Percentiles rank a stretch among this genome's conserved stretches.
Conservation (phyloP, 1,284 basidiomycete species). For the Leccinum fallax region DNA sequence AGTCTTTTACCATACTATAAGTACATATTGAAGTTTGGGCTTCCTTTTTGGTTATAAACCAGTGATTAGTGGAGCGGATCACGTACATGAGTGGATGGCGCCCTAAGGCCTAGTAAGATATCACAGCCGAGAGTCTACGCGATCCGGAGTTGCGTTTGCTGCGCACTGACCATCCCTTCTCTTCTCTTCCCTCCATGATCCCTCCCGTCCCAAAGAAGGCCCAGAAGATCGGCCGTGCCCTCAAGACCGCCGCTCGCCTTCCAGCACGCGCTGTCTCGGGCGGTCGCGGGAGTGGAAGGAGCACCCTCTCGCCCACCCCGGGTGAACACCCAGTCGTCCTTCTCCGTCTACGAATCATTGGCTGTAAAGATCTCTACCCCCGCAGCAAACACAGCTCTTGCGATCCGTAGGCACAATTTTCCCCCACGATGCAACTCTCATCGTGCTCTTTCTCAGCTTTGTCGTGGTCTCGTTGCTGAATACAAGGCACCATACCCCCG, state of each 20-base stretch:
- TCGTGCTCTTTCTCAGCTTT: conserved; percentile 50
- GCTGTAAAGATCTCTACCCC: conserved; percentile 59
- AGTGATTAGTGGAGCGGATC: background rate
- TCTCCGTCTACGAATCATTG: conserved; percentile 52
- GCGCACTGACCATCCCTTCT: conserved; percentile 6
- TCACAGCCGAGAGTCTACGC: background rate
- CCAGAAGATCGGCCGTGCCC: conserved; percentile 48
- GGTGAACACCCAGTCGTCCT: conserved; percentile 68
- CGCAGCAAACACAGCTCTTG: conserved; percentile 68
- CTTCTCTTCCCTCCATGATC: conserved; percentile 25
- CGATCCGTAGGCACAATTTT: conserved; percentile 63
- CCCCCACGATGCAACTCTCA: background rate
- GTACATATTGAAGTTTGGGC: too few relatives aligned
- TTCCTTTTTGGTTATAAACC: too few relatives aligned
- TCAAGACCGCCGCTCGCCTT: conserved; percentile 50
- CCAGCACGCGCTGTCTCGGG: conserved; percentile 45
- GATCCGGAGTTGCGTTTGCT: conserved; percentile 4
- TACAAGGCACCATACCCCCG: conserved; percentile 74
- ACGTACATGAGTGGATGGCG: background rate
- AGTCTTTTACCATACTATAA: background rate
- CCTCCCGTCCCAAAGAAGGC: conserved; percentile 44
- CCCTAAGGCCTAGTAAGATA: background rate
- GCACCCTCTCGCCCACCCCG: conserved; percentile 49
- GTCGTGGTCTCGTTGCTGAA: conserved; percentile 71
- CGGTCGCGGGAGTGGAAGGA: conserved; percentile 42